Conservation (phyloP, 108 stramenopile species). For the Asterionellopsis glacialis region DNA sequence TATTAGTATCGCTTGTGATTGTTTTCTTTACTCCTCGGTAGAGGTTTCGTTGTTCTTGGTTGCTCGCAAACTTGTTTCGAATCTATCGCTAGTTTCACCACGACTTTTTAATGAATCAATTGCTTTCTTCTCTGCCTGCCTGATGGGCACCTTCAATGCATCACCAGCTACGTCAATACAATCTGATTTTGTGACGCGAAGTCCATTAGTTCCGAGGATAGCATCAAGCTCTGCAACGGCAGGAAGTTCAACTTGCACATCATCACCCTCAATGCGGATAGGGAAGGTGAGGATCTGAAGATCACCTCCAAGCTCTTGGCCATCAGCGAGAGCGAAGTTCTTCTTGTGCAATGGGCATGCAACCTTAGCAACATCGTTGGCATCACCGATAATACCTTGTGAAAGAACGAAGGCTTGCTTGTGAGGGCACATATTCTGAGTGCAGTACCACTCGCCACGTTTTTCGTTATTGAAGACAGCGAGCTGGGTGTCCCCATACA, state of each 20-base stretch:
- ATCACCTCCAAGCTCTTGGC: slow-evolving; percentile 56
- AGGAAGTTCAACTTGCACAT: slow-evolving; percentile 83
- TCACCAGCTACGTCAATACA: slow-evolving; percentile 63
- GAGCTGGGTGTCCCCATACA: slow-evolving; percentile 87
- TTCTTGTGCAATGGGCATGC: slow-evolving; percentile 96
- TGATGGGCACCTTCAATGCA: slow-evolving; percentile 30
- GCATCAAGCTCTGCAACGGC: slow-evolving; percentile 77
- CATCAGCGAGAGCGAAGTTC: slow-evolving; percentile 70
- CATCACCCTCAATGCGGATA: slow-evolving; percentile 65
- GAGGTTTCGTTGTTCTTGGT: neutral
- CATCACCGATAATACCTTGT: slow-evolving; percentile 85
- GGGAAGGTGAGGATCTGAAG: slow-evolving; percentile 85
- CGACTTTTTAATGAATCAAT: neutral
- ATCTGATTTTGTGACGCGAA: slow-evolving; percentile 67
- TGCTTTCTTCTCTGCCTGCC: neutral
- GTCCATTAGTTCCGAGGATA: slow-evolving; percentile 75
- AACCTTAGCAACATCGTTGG: slow-evolving; percentile 73
- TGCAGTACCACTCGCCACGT: slow-evolving; percentile 78
- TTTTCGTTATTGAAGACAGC: slow-evolving; percentile 85
- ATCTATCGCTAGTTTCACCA: neutral
- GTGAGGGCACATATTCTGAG: slow-evolving; percentile 93
- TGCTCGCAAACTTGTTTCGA: slow-evolving; percentile 1
- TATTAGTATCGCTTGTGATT: too few species aligned
- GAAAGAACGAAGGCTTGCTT: slow-evolving; percentile 91
- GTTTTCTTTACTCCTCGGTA: neutral